Percentiles rank a stretch among this genome's conserved stretches.
Conservation (phyloP, 306 rosid genomes). For the Quercus robur region DNA sequence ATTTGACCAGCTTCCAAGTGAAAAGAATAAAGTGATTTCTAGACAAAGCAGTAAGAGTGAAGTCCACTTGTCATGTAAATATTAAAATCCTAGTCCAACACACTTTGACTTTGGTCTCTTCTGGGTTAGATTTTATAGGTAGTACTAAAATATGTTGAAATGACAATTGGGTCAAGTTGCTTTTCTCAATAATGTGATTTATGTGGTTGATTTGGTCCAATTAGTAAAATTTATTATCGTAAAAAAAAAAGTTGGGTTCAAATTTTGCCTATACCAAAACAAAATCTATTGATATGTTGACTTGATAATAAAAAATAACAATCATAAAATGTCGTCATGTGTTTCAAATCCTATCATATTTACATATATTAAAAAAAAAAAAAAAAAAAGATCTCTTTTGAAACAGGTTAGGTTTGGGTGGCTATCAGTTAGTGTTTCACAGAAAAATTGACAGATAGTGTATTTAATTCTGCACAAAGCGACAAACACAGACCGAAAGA, state of each 20-base stretch:
- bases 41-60: neutral
- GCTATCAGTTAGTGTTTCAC: neutral
- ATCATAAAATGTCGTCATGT: no score
- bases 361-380: neutral
- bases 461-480: neutral
- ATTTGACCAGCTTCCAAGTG: neutral
- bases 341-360: no score
- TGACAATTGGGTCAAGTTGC: neutral
- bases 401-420: neutral
- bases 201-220: no score
- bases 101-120: neutral
- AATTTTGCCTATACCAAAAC: no score
- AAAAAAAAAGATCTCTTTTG: neutral
- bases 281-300: no score
- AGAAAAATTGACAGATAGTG: neutral
- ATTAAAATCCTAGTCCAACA: neutral
- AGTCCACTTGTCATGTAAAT: neutral
- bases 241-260: accelerated
- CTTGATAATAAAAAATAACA: no score
- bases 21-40: neutral
- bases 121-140: neutral
- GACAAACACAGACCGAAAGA: neutral
- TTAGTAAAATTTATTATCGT: no score
- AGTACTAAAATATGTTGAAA: neutral
- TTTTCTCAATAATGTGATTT: neutral